These are phyloP conservation scores for Curvularia sp. DNA, from an alignment of 2,329 filamentous ascomycete species.

Conservation along the genomic window DNA sequence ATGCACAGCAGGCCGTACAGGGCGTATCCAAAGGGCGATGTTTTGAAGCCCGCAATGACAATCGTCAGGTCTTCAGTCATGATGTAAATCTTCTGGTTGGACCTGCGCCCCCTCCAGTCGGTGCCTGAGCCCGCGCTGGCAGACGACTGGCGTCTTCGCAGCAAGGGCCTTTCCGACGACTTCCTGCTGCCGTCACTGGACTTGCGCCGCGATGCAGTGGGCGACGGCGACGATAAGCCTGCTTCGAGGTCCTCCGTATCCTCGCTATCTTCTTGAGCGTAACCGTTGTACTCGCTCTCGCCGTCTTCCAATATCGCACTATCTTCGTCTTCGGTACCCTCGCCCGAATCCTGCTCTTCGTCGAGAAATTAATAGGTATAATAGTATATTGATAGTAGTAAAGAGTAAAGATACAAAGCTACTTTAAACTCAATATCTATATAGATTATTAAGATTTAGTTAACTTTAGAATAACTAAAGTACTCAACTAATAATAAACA, in stretches of 20 bases:
- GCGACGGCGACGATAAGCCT: conserved; percentile 33
- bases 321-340: conserved; percentile 42
- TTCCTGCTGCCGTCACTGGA: conserved; percentile 69
- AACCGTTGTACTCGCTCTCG: conserved; percentile 44
- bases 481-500: too few relatives aligned
- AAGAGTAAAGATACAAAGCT: too few relatives aligned
- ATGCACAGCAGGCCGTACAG: conserved; percentile 75
- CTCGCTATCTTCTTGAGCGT: conserved; percentile 55
- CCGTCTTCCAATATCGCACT: conserved; percentile 46
- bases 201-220: conserved; percentile 58
- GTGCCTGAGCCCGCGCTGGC: conserved; percentile 71
- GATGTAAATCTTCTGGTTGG: conserved; percentile 92
- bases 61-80: conserved; percentile 92
- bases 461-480: too few relatives aligned
- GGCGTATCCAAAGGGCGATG: conserved; percentile 72
- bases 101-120: conserved; percentile 65
- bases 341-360: conserved; percentile 67
- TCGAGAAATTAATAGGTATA: too few relatives aligned
- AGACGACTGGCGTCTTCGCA: conserved; percentile 75
- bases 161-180: conserved; percentile 66
- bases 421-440: too few relatives aligned
- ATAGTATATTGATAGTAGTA: too few relatives aligned
- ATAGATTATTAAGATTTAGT: too few relatives aligned
- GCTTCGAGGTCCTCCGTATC: conserved; percentile 60
- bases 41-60: conserved; percentile 89